phyloP scores from a whole-genome alignment of 2,329 filamentous ascomycete species.

The Pseudogymnoascus sp. region DNA sequence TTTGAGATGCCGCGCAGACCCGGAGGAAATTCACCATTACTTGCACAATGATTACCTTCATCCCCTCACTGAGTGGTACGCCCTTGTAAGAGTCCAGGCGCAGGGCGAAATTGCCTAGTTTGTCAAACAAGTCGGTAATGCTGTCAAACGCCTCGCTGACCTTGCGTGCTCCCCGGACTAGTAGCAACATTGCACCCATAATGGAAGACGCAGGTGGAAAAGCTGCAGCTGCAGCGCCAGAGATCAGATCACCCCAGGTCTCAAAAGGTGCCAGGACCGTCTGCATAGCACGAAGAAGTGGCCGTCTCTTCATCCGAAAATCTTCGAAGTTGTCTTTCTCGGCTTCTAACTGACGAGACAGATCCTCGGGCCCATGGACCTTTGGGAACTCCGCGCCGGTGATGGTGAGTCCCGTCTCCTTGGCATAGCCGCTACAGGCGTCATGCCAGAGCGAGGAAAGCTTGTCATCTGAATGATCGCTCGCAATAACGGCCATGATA shows the following conservation, averaged over 20 bases:
- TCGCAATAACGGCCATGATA: background rate
- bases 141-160: background rate
- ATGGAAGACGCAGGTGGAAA: background rate
- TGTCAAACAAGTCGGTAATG: background rate
- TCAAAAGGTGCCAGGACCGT: constrained; percentile 5
- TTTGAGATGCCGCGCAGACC: background rate
- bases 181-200: background rate
- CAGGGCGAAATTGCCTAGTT: background rate
- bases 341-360: background rate
- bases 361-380: background rate
- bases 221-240: background rate
- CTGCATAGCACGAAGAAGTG: constrained; percentile 7
- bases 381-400: background rate
- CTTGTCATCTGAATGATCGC: background rate
- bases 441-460: background rate
- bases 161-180: background rate
- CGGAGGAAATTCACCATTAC: background rate
- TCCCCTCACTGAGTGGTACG: background rate
- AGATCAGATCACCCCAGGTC: background rate
- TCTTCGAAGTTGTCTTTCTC: constrained; percentile 4
- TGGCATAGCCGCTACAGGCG: constrained; percentile 4
- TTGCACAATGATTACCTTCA: background rate
- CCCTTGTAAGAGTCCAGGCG: background rate
- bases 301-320: constrained; percentile 1
- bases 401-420: background rate